Base-by-base conservation (phyloP, 495 filamentous ascomycete genomes). In the Bryoglossum gracile region DNA sequence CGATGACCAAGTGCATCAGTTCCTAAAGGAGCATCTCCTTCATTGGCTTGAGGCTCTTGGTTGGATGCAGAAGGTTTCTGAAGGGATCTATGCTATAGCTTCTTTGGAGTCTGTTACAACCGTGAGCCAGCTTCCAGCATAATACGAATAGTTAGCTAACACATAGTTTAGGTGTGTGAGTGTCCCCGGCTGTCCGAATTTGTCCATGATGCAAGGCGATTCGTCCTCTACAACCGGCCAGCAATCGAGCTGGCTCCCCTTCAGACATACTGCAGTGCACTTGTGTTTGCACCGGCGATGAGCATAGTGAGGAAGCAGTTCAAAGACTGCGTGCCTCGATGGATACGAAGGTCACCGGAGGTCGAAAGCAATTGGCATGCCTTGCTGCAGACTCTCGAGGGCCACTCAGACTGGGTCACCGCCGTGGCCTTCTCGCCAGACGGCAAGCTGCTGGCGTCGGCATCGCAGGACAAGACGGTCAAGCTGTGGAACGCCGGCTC, bases 191-290 rank as follows among this genome's bases (percentile, higher is more conserved):
- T 48, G 10, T 48, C 45, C 14, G 13, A 5, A 8, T 48, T 48
- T 23, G 8, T 48, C 38, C 17, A 45, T 23, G 47, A 50, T 47
- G 39, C 47, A 26, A 18, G 23, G 37, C 47, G 36, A 24, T 44
- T 50, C 47, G 25, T 43, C 8, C 21, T 50, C 5, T 13, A 26
- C 16, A 30, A 28, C 28, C 24, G 45, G 6, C 11, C 23, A 8
- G 51, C 49, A 24, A 48, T 60, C 8, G 53, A 65, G 5, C 9
- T 38, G 9, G 44, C 52, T n/a, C 62, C 62, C 2, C 39, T 65
- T 0, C 61, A 63, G 39, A 34, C 44, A 1, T 65, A 65, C 26
- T 30, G 5, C 13, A 30, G 6, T 13, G 26, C 26, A 30, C 26
- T 30, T 30, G 13, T 30, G 0, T 65, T 65, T 36, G 45, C 48